These are phyloP conservation scores for Exutisphaerella laricina DNA, from an alignment of 2,329 filamentous ascomycete species.

Conservation along the genomic window DNA sequence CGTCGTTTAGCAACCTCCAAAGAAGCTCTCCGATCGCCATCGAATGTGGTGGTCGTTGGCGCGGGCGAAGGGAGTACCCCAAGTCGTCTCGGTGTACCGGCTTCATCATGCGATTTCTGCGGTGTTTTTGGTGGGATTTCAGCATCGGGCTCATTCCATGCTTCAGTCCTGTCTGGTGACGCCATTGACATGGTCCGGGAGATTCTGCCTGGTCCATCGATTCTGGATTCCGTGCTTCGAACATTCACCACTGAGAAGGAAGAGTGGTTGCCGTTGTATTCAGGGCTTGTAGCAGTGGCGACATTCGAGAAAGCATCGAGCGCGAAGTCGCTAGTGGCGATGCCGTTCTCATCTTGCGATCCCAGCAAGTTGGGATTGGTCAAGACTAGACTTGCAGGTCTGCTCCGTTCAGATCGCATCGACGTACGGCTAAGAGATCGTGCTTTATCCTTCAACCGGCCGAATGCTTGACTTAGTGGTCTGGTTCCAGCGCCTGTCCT, in stretches of 20 bases:
- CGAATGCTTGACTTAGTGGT: constrained; percentile 17
- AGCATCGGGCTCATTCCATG: constrained; percentile 25
- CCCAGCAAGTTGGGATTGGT: constrained; percentile 10
- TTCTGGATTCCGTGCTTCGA: constrained; percentile 1
- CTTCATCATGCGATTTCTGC: constrained; percentile 3
- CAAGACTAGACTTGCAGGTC: constrained; percentile 15
- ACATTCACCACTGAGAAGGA: constrained; percentile 2
- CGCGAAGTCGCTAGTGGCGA: constrained; percentile 6
- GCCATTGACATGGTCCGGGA: constrained; percentile 5
- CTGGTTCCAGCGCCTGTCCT: constrained; percentile 4
- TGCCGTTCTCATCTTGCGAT: constrained; percentile 2
- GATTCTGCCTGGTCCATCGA: not conserved
- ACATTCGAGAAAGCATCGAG: constrained; percentile 16
- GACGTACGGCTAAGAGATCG: constrained; percentile 14
- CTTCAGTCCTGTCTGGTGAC: constrained; percentile 16
- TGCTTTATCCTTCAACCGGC: constrained; percentile 12
- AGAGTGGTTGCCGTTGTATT: not conserved
- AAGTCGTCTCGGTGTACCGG: constrained; percentile 17
- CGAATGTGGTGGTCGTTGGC: constrained; percentile 17
- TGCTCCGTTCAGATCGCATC: constrained; percentile 6
- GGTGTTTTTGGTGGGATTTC: constrained; percentile 17
- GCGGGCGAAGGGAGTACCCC: constrained; percentile 30
- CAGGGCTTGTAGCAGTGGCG: constrained; percentile 7
- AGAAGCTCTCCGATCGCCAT: constrained; percentile 10
- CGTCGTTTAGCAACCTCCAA: constrained; percentile 9